These are phyloP conservation scores for Bruguiera hainesii DNA, from an alignment of 441 rosid species.

Conservation along the genomic window DNA sequence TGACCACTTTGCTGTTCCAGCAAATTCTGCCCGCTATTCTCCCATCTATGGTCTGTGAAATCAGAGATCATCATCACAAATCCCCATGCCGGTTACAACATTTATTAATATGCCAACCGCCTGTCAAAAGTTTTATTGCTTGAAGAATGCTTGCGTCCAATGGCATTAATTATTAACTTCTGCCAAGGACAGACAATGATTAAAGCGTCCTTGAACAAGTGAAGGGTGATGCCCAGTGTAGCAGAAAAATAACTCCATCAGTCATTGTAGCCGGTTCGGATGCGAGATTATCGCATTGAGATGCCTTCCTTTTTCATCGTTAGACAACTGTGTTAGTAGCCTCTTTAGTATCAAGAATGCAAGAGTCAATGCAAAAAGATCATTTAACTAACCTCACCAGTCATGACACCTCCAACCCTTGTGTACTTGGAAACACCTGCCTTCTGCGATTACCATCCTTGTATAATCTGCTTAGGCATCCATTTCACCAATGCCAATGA, in stretches of 20 bases:
- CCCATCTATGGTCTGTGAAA: slow-evolving; percentile 54
- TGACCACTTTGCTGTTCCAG: slow-evolving; percentile 75
- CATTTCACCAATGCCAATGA: no score
- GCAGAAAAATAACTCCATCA: no score
- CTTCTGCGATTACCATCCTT: no score
- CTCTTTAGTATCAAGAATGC: no score
- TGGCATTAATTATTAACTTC: slow-evolving; percentile 67
- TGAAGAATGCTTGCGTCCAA: slow-evolving; percentile 60
- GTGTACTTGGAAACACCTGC: no score
- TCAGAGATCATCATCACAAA: background rate
- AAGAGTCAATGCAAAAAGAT: no score
- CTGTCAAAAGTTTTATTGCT: slow-evolving; percentile 95
- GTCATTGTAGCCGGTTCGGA: no score
- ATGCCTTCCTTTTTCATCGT: no score
- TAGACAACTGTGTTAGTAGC: background rate
- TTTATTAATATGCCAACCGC: slow-evolving; percentile 24
- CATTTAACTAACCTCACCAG: slow-evolving; percentile 47
- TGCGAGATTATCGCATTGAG: no score
- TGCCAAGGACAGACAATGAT: slow-evolving; percentile 24
- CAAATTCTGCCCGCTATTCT: slow-evolving; percentile 71
- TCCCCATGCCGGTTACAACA: background rate
- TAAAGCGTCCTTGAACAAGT: background rate
- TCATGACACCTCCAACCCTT: slow-evolving; percentile 32
- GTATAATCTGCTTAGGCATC: no score
- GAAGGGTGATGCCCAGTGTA: no score